Evolutionary conservation across 192 early-diverging fungal genomes (phyloP), one percentile per base, ranked within the genome.

Genomic region (Oehlia diaphana): DNA sequence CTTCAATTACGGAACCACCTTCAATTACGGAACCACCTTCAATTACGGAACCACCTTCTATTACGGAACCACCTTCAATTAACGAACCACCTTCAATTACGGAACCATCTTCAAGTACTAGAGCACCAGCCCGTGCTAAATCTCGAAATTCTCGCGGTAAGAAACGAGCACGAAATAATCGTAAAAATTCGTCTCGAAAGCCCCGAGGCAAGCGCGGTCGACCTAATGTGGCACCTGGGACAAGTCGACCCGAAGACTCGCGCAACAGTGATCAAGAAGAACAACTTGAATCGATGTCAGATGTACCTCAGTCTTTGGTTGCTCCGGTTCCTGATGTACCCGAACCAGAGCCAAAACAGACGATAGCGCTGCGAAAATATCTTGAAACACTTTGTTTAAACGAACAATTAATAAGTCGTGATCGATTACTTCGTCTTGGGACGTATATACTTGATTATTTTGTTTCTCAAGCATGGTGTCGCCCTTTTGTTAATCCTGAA

Each of bases 401-500:
- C 16, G 53, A 58, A 19, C 53, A 58, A 4, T 6, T 21, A 21
- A 21, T 76, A 7, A 76, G 13, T 10, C 23, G 63, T 10, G 65
- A 68, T 33, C 31, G 68, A 69, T 53, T 78, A 44, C 14, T 78
- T 12, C 77, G 77, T 31, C 21, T 78, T 19, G 77, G 77, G 19
- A 78, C 77, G 1, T 78, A 65, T 26, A 7, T 78, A 26, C 50
- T 78, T 37, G 77, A 78, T 69, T 14, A 78, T 69, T 21, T 78
- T 49, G 44, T 78, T 13, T 78, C 77, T 7, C 64, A 49, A 10
- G 39, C 77, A 69, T 78, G 14, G 21, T 35, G 65, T 35, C 65
- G 64, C 35, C 65, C 64, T 5, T 78, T 78, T 31, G 77, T 78
- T 49, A 78, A 69, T 69, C 77, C 77, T 9, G 77, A 69, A 53